phyloP scores from a whole-genome alignment of 176 grass and related monocot genomes.

The Zoysia japonica region DNA sequence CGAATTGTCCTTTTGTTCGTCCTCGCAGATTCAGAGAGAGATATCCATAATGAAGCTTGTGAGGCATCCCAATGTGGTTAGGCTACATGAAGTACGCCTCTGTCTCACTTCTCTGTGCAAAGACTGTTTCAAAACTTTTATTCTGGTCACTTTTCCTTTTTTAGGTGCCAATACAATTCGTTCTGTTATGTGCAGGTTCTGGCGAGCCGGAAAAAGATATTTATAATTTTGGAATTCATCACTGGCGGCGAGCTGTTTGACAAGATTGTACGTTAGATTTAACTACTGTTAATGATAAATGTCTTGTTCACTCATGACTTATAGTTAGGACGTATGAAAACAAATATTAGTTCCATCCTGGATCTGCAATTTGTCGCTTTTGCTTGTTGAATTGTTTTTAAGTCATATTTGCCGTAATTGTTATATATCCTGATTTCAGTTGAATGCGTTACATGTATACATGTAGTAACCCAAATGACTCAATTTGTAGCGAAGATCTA shows the following conservation, averaged over 20 bases:
- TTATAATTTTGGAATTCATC: constrained; percentile 97
- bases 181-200: constrained; percentile 78
- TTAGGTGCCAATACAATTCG: background rate
- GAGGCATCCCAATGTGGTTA: constrained; percentile 93
- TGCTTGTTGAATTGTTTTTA: background rate
- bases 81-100: constrained; percentile 66
- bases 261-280: constrained; percentile 74
- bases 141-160: constrained; percentile 17
- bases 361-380: background rate
- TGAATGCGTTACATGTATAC: background rate
- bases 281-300: constrained; percentile 29
- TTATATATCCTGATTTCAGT: background rate
- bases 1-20: constrained; percentile 4
- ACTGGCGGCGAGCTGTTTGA: constrained; percentile 96
- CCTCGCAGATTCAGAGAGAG: constrained; percentile 90
- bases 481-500: constrained; percentile 3
- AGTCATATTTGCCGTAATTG: background rate
- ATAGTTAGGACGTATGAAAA: constrained; percentile 23
- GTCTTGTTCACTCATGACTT: constrained; percentile 26
- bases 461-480: background rate
- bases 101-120: constrained; percentile 7
- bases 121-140: background rate
- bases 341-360: constrained; percentile 27
- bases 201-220: constrained; percentile 95
- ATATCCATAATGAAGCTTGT: constrained; percentile 99